These are phyloP conservation scores for Neurospora cerealis DNA, from an alignment of 495 filamentous ascomycete species.

Conservation along the genomic window DNA sequence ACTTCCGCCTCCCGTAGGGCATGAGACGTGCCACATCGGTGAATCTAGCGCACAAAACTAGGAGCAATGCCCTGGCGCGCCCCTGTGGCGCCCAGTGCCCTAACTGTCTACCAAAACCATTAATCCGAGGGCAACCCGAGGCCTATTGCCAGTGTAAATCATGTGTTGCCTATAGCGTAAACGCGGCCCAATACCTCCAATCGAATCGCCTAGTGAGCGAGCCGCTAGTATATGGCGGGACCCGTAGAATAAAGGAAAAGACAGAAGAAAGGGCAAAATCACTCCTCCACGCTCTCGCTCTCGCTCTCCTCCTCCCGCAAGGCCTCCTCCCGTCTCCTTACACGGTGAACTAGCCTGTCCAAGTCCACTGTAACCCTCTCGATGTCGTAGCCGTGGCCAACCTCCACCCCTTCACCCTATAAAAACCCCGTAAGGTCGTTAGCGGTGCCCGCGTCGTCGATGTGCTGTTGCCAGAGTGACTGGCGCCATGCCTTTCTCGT, in stretches of 20 bases:
- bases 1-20: no score
- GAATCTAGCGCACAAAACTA: no score
- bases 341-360: neutral
- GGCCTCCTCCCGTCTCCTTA: neutral
- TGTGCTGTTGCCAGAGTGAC: neutral
- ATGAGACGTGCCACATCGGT: no score
- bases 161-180: neutral
- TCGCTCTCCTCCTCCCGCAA: neutral
- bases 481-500: neutral
- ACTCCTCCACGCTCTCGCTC: neutral
- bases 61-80: no score
- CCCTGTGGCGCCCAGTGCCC: no score
- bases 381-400: neutral
- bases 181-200: no score
- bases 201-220: neutral
- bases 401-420: neutral
- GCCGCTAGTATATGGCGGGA: neutral
- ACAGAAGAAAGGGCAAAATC: neutral
- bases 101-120: neutral
- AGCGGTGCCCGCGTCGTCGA: neutral
- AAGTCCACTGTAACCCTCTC: no score
- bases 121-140: neutral
- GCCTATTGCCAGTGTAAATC: neutral
- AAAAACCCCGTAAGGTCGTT: neutral
- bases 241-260: neutral